Evolutionary conservation across 2,329 filamentous ascomycete genomes (phyloP).

Genomic region (Scedosporium dehoogii): DNA sequence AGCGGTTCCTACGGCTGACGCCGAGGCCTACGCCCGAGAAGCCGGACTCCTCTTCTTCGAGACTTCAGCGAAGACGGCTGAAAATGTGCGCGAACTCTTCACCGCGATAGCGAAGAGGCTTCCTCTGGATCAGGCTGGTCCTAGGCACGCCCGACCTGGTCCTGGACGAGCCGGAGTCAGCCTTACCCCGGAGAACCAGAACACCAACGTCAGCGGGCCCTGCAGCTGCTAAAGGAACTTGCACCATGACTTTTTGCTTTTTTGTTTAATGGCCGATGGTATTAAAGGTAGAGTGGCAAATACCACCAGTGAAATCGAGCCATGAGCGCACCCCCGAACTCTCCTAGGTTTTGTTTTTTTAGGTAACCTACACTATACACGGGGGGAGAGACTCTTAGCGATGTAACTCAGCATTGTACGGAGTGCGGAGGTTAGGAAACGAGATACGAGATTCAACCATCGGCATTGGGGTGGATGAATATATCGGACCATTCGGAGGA

Average conservation of each 20-base stretch:
- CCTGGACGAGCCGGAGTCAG: slow-evolving; percentile 47
- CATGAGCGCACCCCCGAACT: neutral
- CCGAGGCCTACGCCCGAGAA: slow-evolving; percentile 89
- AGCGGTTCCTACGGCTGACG: slow-evolving; percentile 78
- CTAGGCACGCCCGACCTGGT: slow-evolving; percentile 66
- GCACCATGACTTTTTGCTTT: neutral
- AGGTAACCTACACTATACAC: neutral
- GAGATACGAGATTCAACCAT: neutral
- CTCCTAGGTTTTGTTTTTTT: neutral
- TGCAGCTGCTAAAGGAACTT: slow-evolving; percentile 41
- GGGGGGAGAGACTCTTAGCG: neutral
- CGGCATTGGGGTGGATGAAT: slow-evolving; percentile 1
- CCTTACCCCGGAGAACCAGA: slow-evolving; percentile 44
- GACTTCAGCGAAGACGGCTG: slow-evolving; percentile 93
- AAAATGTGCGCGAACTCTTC: slow-evolving; percentile 93
- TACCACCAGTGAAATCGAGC: neutral
- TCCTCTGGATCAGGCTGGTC: slow-evolving; percentile 90
- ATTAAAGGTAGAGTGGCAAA: neutral
- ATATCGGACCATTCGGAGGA: neutral
- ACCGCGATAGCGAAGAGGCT: slow-evolving; percentile 97
- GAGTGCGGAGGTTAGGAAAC: neutral
- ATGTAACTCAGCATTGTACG: neutral
- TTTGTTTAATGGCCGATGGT: slow-evolving; percentile 2
- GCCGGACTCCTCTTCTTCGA: slow-evolving; percentile 95
- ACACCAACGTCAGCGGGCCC: slow-evolving; percentile 44